Evolutionary conservation across 352 stramenopile genomes (phyloP).

Genomic region (Phytophthora rubi): DNA sequence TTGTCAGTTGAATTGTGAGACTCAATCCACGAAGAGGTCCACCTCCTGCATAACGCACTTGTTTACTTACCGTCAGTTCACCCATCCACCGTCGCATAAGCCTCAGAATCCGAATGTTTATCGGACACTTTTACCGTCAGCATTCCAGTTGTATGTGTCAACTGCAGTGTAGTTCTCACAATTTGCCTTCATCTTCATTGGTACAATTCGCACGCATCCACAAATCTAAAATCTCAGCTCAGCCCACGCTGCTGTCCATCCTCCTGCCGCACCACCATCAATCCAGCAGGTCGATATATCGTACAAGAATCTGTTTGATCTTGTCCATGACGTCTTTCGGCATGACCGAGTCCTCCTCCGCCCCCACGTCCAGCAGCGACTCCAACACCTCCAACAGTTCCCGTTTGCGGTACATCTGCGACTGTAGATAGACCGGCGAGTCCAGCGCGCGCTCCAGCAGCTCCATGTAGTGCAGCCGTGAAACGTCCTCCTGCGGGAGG

Average conservation of each 20-base stretch:
- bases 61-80: not conserved
- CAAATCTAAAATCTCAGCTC: not conserved
- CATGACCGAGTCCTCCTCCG: conserved; percentile 47
- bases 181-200: not conserved
- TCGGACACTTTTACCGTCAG: not conserved
- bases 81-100: not conserved
- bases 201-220: not conserved
- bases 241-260: too few species aligned
- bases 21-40: too few species aligned
- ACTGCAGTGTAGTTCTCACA: too few species aligned
- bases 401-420: conserved; percentile 62
- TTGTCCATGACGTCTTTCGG: conserved; percentile 38
- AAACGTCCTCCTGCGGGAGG: conserved; percentile 55
- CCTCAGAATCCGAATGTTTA: not conserved
- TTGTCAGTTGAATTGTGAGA: not conserved
- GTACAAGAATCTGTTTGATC: conserved; percentile 57
- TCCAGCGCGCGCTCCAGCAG: conserved; percentile 53
- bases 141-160: not conserved
- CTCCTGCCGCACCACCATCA: conserved; percentile 23
- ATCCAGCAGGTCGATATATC: conserved; percentile 69
- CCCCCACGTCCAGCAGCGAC: conserved; percentile 49
- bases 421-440: conserved; percentile 54
- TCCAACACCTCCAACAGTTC: conserved; percentile 62
- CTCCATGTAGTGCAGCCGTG: conserved; percentile 50
- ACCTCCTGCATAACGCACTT: too few species aligned